Evolutionary conservation across 2,329 filamentous ascomycete species (phyloP), one percentile per base, ranked within the genome.

Genomic region (Penicillium psychrosexuale): DNA sequence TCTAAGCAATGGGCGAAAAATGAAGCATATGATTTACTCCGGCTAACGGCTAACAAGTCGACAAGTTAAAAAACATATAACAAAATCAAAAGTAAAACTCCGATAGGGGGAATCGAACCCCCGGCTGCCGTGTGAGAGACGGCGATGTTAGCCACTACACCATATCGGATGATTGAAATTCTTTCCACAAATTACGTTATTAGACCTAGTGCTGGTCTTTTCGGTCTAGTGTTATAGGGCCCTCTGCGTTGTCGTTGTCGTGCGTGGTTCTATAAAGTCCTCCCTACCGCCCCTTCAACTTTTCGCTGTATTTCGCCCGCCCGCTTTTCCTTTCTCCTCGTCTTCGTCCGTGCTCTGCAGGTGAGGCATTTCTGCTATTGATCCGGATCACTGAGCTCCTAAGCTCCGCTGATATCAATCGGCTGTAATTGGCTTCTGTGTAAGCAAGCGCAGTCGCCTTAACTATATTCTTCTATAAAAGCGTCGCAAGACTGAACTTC

Each of bases 61-160:
- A 13, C 15, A 30, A 2, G 9, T 11, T 30, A 9, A 4, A 13
- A 34, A 34, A 34, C 12, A 22, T 13, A 5, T 24, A 8, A 13
- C 12, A 28, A 55, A 49, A 28, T 11, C 47, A 51, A 50, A 55
- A 28, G 19, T 47, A 44, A 47, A 46, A 53, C 61, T 66, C 62
- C 61, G 61, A 66, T 63, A 62, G 60, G 64, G 62, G 64, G 61
- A 66, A 66, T 66, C 65, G 61, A 65, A 66, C 61, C 63, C 62
- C 64, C 61, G 64, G 62, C 62, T 66, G 63, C 51, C 59, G 64
- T 64, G 64, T 66, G 64, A 66, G 62, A 66, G 62, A 64, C 63
- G 59, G 50, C 63, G 63, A 67, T 67, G 63, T 65, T 66, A 65
- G 61, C 62, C 63, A 65, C 64, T 66, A 66, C 63, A 60, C 66